Evolutionary conservation across 2,329 filamentous ascomycete genomes (phyloP).

Genomic region (Teratosphaeria pseudoeucalypti): DNA sequence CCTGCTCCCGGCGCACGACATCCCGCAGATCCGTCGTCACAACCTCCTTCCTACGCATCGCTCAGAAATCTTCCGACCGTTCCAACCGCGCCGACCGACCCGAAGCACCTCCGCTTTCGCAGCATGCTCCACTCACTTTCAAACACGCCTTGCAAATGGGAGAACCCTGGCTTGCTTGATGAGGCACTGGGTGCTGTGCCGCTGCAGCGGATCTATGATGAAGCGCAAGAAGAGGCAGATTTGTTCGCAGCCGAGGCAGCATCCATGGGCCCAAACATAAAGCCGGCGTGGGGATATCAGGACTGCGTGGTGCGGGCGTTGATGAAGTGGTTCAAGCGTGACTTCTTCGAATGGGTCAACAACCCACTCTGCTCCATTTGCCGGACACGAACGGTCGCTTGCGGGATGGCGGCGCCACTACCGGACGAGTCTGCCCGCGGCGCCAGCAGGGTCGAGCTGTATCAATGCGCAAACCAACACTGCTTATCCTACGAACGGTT

Average conservation of each 20-base stretch:
- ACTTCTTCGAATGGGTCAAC: constrained; percentile 95
- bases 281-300: constrained; percentile 91
- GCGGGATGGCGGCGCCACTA: constrained; percentile 73
- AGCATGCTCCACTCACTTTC: constrained; percentile 79
- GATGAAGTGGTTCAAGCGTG: constrained; percentile 89
- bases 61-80: constrained; percentile 56
- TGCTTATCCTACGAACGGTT: constrained; percentile 81
- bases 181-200: constrained; percentile 82
- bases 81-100: constrained; percentile 58
- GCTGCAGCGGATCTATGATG: constrained; percentile 79
- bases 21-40: constrained; percentile 8
- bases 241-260: constrained; percentile 78
- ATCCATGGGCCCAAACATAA: constrained; percentile 65
- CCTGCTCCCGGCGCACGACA: constrained; percentile 21
- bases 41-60: constrained; percentile 52
- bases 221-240: constrained; percentile 88
- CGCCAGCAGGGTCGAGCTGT: constrained; percentile 78
- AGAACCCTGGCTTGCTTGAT: constrained; percentile 89
- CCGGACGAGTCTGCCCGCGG: constrained; percentile 84
- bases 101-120: constrained; percentile 39
- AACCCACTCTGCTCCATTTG: constrained; percentile 81
- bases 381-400: constrained; percentile 67
- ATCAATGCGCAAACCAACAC: constrained; percentile 65
- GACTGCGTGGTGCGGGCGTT: constrained; percentile 89
- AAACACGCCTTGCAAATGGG: constrained; percentile 82